These are phyloP conservation scores for Clausena lansium DNA, from an alignment of 345 rosid species.

Conservation along the genomic window DNA sequence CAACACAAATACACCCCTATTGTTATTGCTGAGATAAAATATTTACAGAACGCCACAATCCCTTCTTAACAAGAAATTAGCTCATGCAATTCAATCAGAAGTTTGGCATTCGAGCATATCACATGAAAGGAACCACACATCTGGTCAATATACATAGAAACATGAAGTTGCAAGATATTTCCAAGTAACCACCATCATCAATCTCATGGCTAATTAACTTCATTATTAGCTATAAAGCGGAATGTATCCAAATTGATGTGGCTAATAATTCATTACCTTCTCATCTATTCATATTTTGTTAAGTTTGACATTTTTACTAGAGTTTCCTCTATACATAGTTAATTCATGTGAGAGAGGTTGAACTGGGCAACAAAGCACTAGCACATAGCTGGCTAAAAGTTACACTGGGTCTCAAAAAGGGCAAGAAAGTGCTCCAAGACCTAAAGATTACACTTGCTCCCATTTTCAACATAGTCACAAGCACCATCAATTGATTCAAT, in stretches of 20 bases:
- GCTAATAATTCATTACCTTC: not conserved
- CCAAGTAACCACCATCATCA: not conserved
- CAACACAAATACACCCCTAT: slow-evolving; percentile 11
- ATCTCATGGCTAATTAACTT: not conserved
- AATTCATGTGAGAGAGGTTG: too few relatives aligned
- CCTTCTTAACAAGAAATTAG: not conserved
- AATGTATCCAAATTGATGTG: not conserved
- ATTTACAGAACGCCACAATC: not conserved
- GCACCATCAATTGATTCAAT: not conserved
- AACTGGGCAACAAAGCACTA: too few relatives aligned
- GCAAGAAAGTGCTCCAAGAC: not conserved
- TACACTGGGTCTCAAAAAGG: not conserved
- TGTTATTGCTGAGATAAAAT: not conserved
- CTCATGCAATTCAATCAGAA: not conserved
- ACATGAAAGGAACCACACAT: not conserved
- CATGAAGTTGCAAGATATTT: not conserved
- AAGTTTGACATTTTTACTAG: too few relatives aligned
- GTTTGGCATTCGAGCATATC: not conserved
- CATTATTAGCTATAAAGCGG: not conserved
- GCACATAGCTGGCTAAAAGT: too few relatives aligned
- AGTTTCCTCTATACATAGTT: not conserved
- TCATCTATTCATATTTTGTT: not conserved
- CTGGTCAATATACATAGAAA: not conserved
- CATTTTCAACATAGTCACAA: not conserved
- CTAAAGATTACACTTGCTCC: not conserved